Evolutionary conservation across 2,329 filamentous ascomycete species (phyloP), one percentile per base, ranked within the genome.

Genomic region (Penicillium sp.): DNA sequence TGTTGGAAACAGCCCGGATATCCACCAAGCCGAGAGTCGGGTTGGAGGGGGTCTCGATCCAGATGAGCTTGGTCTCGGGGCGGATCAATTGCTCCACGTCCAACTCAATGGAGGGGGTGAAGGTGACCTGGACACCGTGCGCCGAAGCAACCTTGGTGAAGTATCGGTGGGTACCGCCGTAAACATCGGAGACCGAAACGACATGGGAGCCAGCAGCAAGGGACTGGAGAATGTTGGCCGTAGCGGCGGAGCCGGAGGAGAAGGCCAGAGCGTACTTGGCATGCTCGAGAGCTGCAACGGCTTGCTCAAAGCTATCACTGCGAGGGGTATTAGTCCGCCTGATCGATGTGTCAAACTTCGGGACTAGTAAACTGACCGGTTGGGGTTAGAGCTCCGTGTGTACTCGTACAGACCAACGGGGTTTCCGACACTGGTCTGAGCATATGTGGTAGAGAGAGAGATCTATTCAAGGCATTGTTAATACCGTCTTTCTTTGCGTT

Each of bases 141-240:
- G 94, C 91, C 68, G 90, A 86, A 54, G 94, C 94, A 48, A 97
- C 94, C 78, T 97, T 92, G 62, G 94, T 99, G 81, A 99, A 99
- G 81, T 99, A 99, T 68, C 94, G 85, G 79, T 99, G 94, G 40
- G 94, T 99, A 65, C 94, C 94, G 65, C 94, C 94, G 75, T 99
- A 99, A 66, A 99, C 92, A 74, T 99, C 94, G 44, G 91, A 96
- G 46, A 99, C 91, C 58, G 91, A 97, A 66, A 99, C 87, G 68
- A 99, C 90, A 77, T 99, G 94, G 46, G 90, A 94, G 59, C 91
- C 92, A 13, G 89, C 82, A 25, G 93, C 91, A 55, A 99, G 84
- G 64, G 90, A 94, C 78, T 97, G 94, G 55, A 99, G 85, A 69
- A 99, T 91, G 65, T 85, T 90, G 58, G 94, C 93, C 0, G 94